phyloP scores from a whole-genome alignment of 371 early-diverging fungal species.

The Cladochytrium tenue region DNA sequence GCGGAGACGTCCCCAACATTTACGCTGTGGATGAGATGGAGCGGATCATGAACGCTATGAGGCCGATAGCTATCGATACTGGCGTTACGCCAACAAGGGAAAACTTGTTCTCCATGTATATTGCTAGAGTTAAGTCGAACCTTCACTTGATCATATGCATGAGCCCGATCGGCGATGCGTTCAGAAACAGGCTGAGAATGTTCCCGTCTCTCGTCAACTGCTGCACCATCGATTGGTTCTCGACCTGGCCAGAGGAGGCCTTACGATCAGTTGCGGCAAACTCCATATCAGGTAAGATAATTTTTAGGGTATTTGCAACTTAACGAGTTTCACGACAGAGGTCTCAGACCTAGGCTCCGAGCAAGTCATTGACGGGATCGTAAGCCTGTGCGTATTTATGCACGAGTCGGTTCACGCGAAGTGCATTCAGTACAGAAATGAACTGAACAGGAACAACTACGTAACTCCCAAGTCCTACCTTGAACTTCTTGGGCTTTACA shows the following conservation, averaged over 20 bases:
- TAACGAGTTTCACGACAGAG: conserved; percentile 26
- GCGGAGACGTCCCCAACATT: conserved; percentile 65
- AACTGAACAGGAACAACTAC: conserved; percentile 56
- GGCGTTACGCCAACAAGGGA: conserved; percentile 49
- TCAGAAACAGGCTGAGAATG: conserved; percentile 60
- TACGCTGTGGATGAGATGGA: conserved; percentile 59
- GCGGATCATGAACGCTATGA: conserved; percentile 55
- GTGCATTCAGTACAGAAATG: conserved; percentile 50
- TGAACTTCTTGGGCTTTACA: conserved; percentile 55
- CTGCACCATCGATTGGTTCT: conserved; percentile 67
- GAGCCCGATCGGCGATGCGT: conserved; percentile 65
- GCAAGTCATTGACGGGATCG: conserved; percentile 60
- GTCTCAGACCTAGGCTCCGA: conserved; percentile 60
- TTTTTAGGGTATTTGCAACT: background rate
- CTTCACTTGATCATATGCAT: conserved; percentile 62
- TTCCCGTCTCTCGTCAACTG: conserved; percentile 66
- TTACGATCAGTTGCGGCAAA: conserved; percentile 58
- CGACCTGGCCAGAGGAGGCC: conserved; percentile 67
- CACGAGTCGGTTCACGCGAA: conserved; percentile 57
- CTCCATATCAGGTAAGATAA: conserved; percentile 34
- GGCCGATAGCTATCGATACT: conserved; percentile 50
- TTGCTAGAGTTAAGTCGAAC: conserved; percentile 42
- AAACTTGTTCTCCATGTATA: conserved; percentile 52
- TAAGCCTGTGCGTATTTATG: conserved; percentile 59
- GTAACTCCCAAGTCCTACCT: conserved; percentile 61